Evolutionary conservation across 495 filamentous ascomycete species (phyloP).

Genomic region (Pseudotulostoma volvatum): DNA sequence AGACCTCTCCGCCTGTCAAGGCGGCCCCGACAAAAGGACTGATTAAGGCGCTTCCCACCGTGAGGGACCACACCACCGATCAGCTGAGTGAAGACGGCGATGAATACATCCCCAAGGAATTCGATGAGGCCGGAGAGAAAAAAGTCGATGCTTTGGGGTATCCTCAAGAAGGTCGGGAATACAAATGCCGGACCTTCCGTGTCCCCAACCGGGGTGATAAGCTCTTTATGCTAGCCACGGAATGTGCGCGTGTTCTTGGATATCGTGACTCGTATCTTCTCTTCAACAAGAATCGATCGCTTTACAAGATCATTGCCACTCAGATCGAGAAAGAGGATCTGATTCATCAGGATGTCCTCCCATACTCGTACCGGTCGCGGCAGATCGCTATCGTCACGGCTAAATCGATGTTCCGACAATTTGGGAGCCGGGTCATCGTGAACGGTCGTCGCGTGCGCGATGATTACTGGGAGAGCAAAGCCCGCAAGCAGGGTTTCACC

Average conservation of each 20-base stretch:
- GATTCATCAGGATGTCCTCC: slow-evolving; percentile 84
- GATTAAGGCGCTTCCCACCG: slow-evolving; percentile 88
- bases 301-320: slow-evolving; percentile 95
- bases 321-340: slow-evolving; percentile 94
- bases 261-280: slow-evolving; percentile 96
- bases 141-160: slow-evolving; percentile 80
- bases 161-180: slow-evolving; percentile 66
- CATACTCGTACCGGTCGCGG: slow-evolving; percentile 92
- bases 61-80: slow-evolving; percentile 93
- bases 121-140: slow-evolving; percentile 78
- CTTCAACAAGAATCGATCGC: slow-evolving; percentile 97
- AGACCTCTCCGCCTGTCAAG: slow-evolving; percentile 65
- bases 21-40: slow-evolving; percentile 77
- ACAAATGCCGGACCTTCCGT: slow-evolving; percentile 82
- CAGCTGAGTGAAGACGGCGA: slow-evolving; percentile 84
- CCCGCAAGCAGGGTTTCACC: slow-evolving; percentile 92
- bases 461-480: slow-evolving; percentile 98
- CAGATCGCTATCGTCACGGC: slow-evolving; percentile 98
- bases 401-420: slow-evolving; percentile 98
- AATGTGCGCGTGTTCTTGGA: slow-evolving; percentile 85
- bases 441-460: slow-evolving; percentile 83
- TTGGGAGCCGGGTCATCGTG: slow-evolving; percentile 86
- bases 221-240: slow-evolving; percentile 95
- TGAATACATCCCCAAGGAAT: slow-evolving; percentile 90
- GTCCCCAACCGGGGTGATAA: slow-evolving; percentile 84